phyloP scores from a whole-genome alignment of 73 alveolate genomes.

The Paraurostyla sp. region DNA sequence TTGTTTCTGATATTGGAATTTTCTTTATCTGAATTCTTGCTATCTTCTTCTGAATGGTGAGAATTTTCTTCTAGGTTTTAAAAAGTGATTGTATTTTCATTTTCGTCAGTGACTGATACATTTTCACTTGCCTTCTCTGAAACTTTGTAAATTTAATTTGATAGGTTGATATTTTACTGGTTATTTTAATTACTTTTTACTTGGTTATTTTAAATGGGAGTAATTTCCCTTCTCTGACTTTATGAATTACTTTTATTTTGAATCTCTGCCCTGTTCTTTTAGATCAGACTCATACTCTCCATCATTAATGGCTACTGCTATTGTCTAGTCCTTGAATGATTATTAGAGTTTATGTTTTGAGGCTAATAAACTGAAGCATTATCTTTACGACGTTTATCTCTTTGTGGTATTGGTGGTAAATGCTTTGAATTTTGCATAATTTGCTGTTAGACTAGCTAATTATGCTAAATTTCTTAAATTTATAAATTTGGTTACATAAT shows the following conservation, averaged over 20 bases:
- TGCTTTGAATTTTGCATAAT: no score
- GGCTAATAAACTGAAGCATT: no score
- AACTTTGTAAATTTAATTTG: not conserved
- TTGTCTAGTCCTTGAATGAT: no score
- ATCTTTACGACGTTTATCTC: no score
- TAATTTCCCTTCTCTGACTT: not conserved
- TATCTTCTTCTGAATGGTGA: not conserved
- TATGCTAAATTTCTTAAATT: no score
- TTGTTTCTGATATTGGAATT: conserved; percentile 41
- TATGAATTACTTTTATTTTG: not conserved
- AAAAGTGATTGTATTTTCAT: not conserved
- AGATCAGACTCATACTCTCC: not conserved
- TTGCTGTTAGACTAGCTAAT: no score
- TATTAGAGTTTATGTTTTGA: no score
- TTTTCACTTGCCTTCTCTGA: conserved; percentile 33
- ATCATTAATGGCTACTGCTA: not conserved
- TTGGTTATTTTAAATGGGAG: not conserved
- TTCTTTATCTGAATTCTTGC: conserved; percentile 44
- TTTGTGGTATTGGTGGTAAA: no score
- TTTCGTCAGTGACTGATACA: not conserved
- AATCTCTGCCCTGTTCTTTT: not conserved
- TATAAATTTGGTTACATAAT: no score
- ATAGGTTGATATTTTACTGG: not conserved
- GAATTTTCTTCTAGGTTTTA: not conserved
- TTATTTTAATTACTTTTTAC: no score